Evolutionary conservation across 768 basidiomycete species (phyloP), one percentile per base, ranked within the genome.

Genomic region (Podaxis sp.): DNA sequence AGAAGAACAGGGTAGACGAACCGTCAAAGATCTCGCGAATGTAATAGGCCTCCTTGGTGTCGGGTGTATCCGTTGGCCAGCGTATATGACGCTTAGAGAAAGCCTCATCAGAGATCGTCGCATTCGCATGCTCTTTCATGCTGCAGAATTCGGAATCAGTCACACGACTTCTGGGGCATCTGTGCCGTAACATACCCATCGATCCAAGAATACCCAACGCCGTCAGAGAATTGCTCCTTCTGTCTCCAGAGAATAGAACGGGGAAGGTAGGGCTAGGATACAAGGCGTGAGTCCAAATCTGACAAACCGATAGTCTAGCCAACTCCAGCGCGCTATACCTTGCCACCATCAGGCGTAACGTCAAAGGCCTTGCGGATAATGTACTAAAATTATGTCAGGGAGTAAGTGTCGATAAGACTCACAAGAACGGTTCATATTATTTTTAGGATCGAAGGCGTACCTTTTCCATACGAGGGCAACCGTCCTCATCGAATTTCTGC

Each of bases 211-310:
- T 97, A 98, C 36, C 96, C 96, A 59, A 97, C 95, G 59, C 97
- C 97, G 70, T 99, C 97, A 1, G 96, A 98, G 79, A 99, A 99
- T 70, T 99, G 96, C 77, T 99, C 97, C 75, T 99, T 99, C 75
- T 99, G 97, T 61, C 97, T 85, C 97, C 97, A 99, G 46, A 99
- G 82, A 70, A 99, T 98, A 15, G 92, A 93, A 61, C 83, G 83
- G 12, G 97, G 97, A 57, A 99, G 87, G 77, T 99, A 99, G 1
- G 94, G 89, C 90, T 94, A 69, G 26, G 52, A 64, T 9, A 42
- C 15, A 2, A 64, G 12, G 22, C 44, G 8, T 46, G 44, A n/a
- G 17, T 46, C 22, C 15, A 7, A 8, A 17, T 46, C 33, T 33
- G 33, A 33, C 33, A 33, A 46, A 30, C 19, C 48, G 38, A 22